Evolutionary conservation across 2,329 filamentous ascomycete genomes (phyloP).

Genomic region (Tolypocladium endophyticum): DNA sequence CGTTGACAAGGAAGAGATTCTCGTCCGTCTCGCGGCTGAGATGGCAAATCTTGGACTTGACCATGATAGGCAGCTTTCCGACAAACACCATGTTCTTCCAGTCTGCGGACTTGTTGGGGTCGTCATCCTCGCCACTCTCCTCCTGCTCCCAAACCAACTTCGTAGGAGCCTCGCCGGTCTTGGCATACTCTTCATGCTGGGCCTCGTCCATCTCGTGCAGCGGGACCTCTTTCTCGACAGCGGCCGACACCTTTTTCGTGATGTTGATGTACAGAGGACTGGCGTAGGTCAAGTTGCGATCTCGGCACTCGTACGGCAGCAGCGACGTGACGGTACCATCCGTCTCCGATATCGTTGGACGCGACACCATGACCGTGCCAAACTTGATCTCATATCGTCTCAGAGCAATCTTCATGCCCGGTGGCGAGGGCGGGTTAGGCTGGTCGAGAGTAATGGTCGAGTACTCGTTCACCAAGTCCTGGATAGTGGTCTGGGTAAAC

Average conservation of each 20-base stretch:
- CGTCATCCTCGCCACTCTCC: slow-evolving; percentile 37
- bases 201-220: slow-evolving; percentile 59
- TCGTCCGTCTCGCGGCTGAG: slow-evolving; percentile 75
- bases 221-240: slow-evolving; percentile 62
- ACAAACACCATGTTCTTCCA: slow-evolving; percentile 74
- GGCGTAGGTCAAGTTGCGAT: slow-evolving; percentile 92
- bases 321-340: slow-evolving; percentile 81
- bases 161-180: slow-evolving; percentile 47
- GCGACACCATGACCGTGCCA: slow-evolving; percentile 77
- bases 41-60: slow-evolving; percentile 93
- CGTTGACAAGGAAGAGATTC: slow-evolving; percentile 81
- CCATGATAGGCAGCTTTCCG: slow-evolving; percentile 93
- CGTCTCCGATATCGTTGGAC: slow-evolving; percentile 84
- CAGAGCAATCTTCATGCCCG: slow-evolving; percentile 72
- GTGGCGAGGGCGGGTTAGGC: slow-evolving; percentile 65
- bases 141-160: slow-evolving; percentile 52
- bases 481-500: slow-evolving; percentile 88
- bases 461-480: slow-evolving; percentile 89
- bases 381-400: slow-evolving; percentile 94
- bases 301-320: slow-evolving; percentile 85
- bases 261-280: slow-evolving; percentile 86
- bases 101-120: slow-evolving; percentile 40
- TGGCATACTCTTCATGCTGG: slow-evolving; percentile 43
- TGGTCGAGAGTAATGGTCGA: slow-evolving; percentile 88
- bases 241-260: slow-evolving; percentile 72